Base-by-base conservation (phyloP, 257 asterid genomes). In the Nicotiana noctiflora region DNA sequence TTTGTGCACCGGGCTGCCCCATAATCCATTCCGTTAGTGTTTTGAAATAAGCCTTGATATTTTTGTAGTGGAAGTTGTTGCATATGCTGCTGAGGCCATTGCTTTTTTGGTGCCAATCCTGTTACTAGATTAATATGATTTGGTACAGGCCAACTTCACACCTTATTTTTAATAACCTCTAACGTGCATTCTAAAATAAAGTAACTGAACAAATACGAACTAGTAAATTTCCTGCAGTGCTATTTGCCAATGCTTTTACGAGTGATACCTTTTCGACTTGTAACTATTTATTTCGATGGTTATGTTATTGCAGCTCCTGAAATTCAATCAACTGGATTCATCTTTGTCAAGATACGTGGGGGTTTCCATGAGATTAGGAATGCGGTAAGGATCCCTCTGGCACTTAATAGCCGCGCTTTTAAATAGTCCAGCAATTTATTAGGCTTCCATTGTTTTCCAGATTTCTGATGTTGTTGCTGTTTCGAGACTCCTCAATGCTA, bases 351-450 rank as follows among this genome's bases (percentile, higher is more conserved):
- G 75, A 96, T 96, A 85, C 92, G 94, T 78, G 98, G 99, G 14
- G 99, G 98, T 82, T 96, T 94, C 85, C 99, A 96, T 56, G 98
- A 94, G 90, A 92, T 96, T 77, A 93, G 97, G 83, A 94, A 91
- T 88, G 94, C 95, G 72, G 99, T 94, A 87, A 89, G 98, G 79
- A 51, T 53, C 8, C 51, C 8, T 2, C 72, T 27, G 79, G 57
- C 8, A 66, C 68, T 37, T 9, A 15, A 57, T 18, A 25, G 46
- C 51, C 40, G 59, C 52, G 68, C 49, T 53, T 81, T 31, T 19
- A 23, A 25, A 21, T 46, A 21, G 60, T 82, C 6, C n/a, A 40
- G 79, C 13, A 31, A 40, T 65, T 80, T 18, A 74, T 72, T 81
- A 29, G 17, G 65, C 85, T 52, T 19, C 32, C n/a, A 40, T 80